Base-by-base conservation (phyloP, 1,284 basidiomycete genomes). In the Ustilago cynodontis region DNA sequence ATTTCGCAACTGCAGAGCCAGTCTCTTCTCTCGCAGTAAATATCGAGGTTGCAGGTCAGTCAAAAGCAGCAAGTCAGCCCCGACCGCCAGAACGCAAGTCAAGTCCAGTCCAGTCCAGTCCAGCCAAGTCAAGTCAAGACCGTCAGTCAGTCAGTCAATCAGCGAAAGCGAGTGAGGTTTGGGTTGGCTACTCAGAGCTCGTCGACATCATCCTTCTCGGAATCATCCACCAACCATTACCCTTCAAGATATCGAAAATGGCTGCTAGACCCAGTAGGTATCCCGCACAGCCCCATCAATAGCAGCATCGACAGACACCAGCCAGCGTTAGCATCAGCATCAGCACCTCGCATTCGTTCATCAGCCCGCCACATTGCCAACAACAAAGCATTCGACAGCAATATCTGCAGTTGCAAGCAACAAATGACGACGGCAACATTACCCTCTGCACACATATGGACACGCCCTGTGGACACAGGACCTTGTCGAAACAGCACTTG, bases 241-340 rank as follows among this genome's bases (percentile, higher is more conserved):
- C 59, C 74, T 72, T 77, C 77, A 79, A 79, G 74, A 74, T 66
- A 73, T 66, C 76, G 68, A 79, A 72, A 77, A 79, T 79, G 78
- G 78, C 78, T 77, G 74, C 78, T 77, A 71, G 78, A 79, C 78
- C 78, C 61, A 79, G 78, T 79, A 77, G 64, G 78, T 73, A 77
- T 71, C 57, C 37, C 56, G 50, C 24, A 43, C 65, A 49, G 43
- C 60, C 43, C 56, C 60, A 35, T 24, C 64, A 66, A 47, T 51
- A 54, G 29, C 61, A 66, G 53, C 56, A 62, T 45, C 51, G 35
- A 18, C 28, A 52, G 53, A 60, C 26, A 43, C 11, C 47, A 31
- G 39, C 53, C 45, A 47, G 43, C 39, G 57, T 43, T 39, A 50
- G 26, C 28, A 43, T 56, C 8, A 58, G 31, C 39, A 43, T 43